Evolutionary conservation across 179 eudicot species (phyloP), one percentile per base, ranked within the genome.

Genomic region (Actinidia arguta): DNA sequence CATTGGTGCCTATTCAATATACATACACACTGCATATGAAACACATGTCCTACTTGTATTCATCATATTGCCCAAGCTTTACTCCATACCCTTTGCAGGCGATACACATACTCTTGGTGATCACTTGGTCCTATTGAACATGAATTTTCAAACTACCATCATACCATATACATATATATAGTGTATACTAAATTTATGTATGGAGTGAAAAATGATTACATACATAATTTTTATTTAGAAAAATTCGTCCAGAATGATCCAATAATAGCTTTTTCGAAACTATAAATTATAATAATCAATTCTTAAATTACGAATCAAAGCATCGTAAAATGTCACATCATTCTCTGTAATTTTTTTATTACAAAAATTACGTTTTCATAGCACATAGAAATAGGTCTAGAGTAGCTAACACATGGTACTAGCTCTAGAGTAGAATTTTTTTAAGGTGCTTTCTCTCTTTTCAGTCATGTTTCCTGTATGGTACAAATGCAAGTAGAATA

Each of bases 31-130:
- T 46, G 54, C 24, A 44, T 39, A 85, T 42, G 56, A 79, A 72
- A 73, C 27, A 52, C 58, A 73, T 20, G 72, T 39, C 61, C 78
- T 74, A 24, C 83, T 78, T 66, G 64, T 82, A 79, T 84, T 39
- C 25, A n/a, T n/a, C n/a, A 76, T 39, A 73, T 82, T 85, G 88
- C 83, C 78, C 77, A 82, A 79, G 80, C 85, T 79, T 82, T 82
- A 85, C 88, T 85, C 88, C 50, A 68, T 80, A 80, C 81, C 78
- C 75, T 55, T 76, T 42, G 27, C 67, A 56, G 68, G 70, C 24
- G n/a, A n/a, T 17, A 6, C 27, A 50, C 5, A 51, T 12, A 5
- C 42, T 67, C 6, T 67, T 67, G 71, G 47, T 9, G 36, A 13
- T 44, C 46, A 27, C 20, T 24, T 27, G 46, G 46, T 24, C 68